phyloP scores from a whole-genome alignment of 2,329 filamentous ascomycete species.

The Ascochyta lentis region DNA sequence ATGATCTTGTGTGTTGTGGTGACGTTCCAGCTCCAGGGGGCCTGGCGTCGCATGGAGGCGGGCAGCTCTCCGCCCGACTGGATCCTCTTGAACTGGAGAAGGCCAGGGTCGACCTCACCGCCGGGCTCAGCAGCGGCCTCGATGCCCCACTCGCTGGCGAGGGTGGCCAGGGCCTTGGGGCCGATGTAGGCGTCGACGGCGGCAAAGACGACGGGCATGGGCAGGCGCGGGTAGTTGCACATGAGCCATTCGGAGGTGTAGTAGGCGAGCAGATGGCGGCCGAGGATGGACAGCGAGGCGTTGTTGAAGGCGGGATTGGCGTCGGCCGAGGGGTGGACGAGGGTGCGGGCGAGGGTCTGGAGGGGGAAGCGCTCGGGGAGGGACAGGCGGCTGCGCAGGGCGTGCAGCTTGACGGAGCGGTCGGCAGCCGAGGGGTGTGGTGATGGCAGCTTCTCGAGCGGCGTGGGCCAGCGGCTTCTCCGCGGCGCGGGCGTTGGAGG shows the following conservation, averaged over 20 bases:
- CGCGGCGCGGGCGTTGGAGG: conserved; percentile 2
- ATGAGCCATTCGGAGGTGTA: conserved; percentile 88
- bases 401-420: conserved; percentile 85
- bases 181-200: conserved; percentile 86
- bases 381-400: conserved; percentile 86
- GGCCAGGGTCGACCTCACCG: conserved; percentile 87
- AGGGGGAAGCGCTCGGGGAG: conserved; percentile 83
- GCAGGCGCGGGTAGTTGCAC: conserved; percentile 88
- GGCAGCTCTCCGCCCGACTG: conserved; percentile 37
- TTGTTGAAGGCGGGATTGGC: conserved; percentile 85
- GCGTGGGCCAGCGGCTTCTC: conserved; percentile 18
- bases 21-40: conserved; percentile 47
- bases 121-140: conserved; percentile 87
- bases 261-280: conserved; percentile 83
- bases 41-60: conserved; percentile 29
- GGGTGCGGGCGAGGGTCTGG: conserved; percentile 82
- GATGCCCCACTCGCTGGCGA: conserved; percentile 89
- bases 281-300: conserved; percentile 78
- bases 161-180: conserved; percentile 71
- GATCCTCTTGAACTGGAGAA: conserved; percentile 76
- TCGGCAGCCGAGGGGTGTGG: conserved; percentile 71
- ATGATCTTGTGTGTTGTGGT: conserved; percentile 73
- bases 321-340: conserved; percentile 88
- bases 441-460: conserved; percentile 66
- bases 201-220: conserved; percentile 84